Evolutionary conservation across 305 asterid species (phyloP), one percentile per base, ranked within the genome.

Genomic region (Fraxinus albicans): DNA sequence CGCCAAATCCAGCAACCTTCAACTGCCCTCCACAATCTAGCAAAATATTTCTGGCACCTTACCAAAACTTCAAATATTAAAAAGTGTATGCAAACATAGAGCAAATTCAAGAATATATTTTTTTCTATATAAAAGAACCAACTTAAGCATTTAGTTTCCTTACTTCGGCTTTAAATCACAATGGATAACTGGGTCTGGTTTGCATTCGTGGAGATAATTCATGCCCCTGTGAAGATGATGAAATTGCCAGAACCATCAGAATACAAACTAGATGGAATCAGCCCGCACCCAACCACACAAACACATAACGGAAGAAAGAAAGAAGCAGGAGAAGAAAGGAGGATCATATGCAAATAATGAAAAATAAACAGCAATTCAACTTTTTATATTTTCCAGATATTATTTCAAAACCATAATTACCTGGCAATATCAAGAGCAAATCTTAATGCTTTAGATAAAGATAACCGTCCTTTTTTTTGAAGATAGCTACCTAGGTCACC

Each of bases 31-130:
- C 99, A 89, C 93, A 90, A 86, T 95, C 99, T 94, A 95, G 97
- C 97, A 95, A 94, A 92, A 97, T 85, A 93, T 97, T 95, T 93
- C 99, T 94, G 99, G 98, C 97, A 94, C 99, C 98, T 96, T 96
- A 93, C 94, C 85, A 83, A 89, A 87, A 86, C 88, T 93, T 90
- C 87, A 86, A 86, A 87, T 90, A 89, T 92, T 92, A 94, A 89
- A 86, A 83, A 76, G 86, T 80, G 82, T 40, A 77, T 73, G 8
- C 38, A 67, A 67, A 29, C 40, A 31, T 5, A 12, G 23, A 70
- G 40, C 42, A 1, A 70, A 70, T 70, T 70, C 76, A 27, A 69
- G 36, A 69, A 69, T 69, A 69, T 34, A 27, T 29, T 4, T 67
- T 67, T 10, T 69, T 69, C 40, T 12, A 29, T 29, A 29, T 12